Conservation (phyloP, 139 green algal species). For the Tetratostichococcus sp. region DNA sequence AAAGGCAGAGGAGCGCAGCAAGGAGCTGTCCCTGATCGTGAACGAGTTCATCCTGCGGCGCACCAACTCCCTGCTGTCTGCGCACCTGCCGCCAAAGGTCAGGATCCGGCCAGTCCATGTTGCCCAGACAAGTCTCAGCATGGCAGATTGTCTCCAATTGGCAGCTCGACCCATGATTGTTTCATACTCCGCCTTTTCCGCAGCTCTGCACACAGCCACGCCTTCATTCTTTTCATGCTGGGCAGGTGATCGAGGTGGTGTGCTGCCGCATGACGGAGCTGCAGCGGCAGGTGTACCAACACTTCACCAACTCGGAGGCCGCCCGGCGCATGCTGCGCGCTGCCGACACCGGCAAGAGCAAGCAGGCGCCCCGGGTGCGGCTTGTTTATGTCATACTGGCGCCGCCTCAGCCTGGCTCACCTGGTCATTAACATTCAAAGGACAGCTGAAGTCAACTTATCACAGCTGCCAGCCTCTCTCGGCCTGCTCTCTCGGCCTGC, state of each 20-base stretch:
- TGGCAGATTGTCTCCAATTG: too few relatives aligned
- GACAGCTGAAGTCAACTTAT: too few relatives aligned
- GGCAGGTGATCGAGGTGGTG: constrained; percentile 91
- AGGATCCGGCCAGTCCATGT: too few relatives aligned
- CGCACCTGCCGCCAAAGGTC: constrained; percentile 96
- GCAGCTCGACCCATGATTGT: too few relatives aligned
- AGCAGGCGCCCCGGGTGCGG: background rate
- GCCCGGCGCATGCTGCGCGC: constrained; percentile 56
- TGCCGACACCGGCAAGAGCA: background rate
- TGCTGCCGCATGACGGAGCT: constrained; percentile 88
- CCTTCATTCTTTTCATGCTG: too few relatives aligned
- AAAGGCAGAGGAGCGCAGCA: constrained; percentile 57
- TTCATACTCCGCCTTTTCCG: too few relatives aligned
- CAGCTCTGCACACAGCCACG: too few relatives aligned
- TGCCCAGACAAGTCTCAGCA: too few relatives aligned
- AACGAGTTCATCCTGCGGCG: constrained; percentile 97
- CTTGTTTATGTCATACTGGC: background rate
- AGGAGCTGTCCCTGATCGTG: constrained; percentile 83
- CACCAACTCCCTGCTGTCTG: constrained; percentile 91
- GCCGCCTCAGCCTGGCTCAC: too few relatives aligned
- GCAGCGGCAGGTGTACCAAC: constrained; percentile 84
- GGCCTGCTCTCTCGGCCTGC: too few relatives aligned
- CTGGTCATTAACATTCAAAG: too few relatives aligned
- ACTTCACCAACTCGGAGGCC: constrained; percentile 88
- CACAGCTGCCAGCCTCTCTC: constrained; percentile 15